A percentile compares a stretch with the other conserved stretches of the same genome.
Conservation (phyloP, 148 eudicot species). For the Arctostaphylos glauca region DNA sequence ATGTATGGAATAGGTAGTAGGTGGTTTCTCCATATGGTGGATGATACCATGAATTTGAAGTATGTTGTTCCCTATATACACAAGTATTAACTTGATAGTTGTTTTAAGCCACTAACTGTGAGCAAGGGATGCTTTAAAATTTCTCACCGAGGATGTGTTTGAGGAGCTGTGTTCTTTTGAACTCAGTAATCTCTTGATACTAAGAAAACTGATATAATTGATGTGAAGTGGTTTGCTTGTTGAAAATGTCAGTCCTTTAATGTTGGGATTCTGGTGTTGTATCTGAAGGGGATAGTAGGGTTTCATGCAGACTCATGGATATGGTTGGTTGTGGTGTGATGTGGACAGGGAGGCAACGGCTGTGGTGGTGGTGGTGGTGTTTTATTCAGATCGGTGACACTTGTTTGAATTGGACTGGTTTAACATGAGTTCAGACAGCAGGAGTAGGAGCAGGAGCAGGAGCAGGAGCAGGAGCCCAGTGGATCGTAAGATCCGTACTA, state of each 20-base stretch:
- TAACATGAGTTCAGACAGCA: slow-evolving; percentile 76
- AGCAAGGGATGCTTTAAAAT: slow-evolving; percentile 2
- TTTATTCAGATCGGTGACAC: slow-evolving; percentile 36
- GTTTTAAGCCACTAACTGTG: slow-evolving; percentile 6
- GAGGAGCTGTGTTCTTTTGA: slow-evolving; percentile 10
- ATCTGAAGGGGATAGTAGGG: slow-evolving; percentile 36
- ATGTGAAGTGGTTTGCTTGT: slow-evolving; percentile 38
- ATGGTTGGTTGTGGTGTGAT: slow-evolving; percentile 65
- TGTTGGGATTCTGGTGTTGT: slow-evolving; percentile 36
- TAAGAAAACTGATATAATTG: slow-evolving; percentile 25
- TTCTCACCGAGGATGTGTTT: slow-evolving; percentile 20
- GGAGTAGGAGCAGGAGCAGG: slow-evolving; percentile 82
- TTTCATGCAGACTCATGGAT: slow-evolving; percentile 46
- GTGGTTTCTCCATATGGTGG: background rate
- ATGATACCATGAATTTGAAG: background rate
- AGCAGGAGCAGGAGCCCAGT: slow-evolving; percentile 82
- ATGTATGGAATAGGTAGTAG: background rate
- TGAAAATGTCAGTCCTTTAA: slow-evolving; percentile 29
- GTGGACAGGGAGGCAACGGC: slow-evolving; percentile 68
- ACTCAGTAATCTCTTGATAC: slow-evolving; percentile 20
- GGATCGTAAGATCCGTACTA: slow-evolving; percentile 76
- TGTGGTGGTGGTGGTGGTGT: slow-evolving; percentile 51
- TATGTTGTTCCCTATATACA: background rate
- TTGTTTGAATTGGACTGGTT: slow-evolving; percentile 36
- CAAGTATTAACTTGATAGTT: background rate